Evolutionary conservation across 352 stramenopile species (phyloP).

Genomic region (Phytophthora ohioensis): DNA sequence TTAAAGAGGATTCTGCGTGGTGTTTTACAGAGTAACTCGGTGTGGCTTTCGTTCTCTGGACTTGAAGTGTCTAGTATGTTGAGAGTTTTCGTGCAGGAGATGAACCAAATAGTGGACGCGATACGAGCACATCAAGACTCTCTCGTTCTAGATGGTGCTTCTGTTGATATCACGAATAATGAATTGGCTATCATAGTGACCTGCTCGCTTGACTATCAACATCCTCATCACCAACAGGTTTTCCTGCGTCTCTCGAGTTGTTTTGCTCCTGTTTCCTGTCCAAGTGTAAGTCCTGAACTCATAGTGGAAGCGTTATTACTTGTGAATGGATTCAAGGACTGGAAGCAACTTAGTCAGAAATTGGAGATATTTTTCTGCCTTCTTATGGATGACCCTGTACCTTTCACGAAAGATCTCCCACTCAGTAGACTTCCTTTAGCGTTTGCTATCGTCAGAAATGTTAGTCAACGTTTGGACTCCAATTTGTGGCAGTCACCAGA

Average conservation of each 20-base stretch:
- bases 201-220: slow-evolving; percentile 41
- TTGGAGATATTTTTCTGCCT: slow-evolving; percentile 44
- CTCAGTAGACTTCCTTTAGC: slow-evolving; percentile 36
- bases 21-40: slow-evolving; percentile 46
- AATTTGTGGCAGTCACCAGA: slow-evolving; percentile 48
- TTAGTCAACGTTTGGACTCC: slow-evolving; percentile 18
- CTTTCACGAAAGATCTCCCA: slow-evolving; percentile 34
- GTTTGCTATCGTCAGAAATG: slow-evolving; percentile 38
- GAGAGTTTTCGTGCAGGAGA: slow-evolving; percentile 49
- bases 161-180: slow-evolving; percentile 48
- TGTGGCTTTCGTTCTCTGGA: slow-evolving; percentile 56
- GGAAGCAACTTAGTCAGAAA: slow-evolving; percentile 52
- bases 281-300: slow-evolving; percentile 34
- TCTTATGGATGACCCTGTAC: slow-evolving; percentile 35
- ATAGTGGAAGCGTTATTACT: slow-evolving; percentile 52
- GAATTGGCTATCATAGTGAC: slow-evolving; percentile 50
- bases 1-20: slow-evolving; percentile 55
- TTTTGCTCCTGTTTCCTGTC: slow-evolving; percentile 55
- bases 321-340: slow-evolving; percentile 54
- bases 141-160: slow-evolving; percentile 44
- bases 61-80: slow-evolving; percentile 49
- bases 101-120: slow-evolving; percentile 56
- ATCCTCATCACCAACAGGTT: slow-evolving; percentile 47
- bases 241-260: slow-evolving; percentile 52
- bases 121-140: slow-evolving; percentile 45